Evolutionary conservation across 768 basidiomycete species (phyloP), one percentile per base, ranked within the genome.

Genomic region (Pleurotus cornucopiae): DNA sequence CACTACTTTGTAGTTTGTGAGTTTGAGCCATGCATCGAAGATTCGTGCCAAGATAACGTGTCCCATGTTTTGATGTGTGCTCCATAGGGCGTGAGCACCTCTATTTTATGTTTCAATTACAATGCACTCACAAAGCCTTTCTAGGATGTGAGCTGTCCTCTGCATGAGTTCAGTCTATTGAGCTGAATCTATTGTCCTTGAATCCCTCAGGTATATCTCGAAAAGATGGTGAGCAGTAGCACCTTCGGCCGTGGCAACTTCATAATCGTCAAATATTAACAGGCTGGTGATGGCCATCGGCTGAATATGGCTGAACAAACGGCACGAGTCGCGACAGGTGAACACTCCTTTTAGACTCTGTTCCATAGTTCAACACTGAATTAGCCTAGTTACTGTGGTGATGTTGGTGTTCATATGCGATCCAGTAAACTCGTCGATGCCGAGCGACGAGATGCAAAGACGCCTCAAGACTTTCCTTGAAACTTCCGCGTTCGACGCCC

Each of bases 261-360:
- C 41, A 12, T n/a, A 43, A 43, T 13, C 9, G 13, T 41, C 13
- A 14, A 5, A 20, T n/a, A 43, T 20, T n/a, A 20, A 34, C 20
- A 43, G 41, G 41, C 41, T 7, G 41, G 41, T 6, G 6, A 43
- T n/a, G 41, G 41, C 3, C 14, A 43, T 11, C 39, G 12, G 38
- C 2, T 14, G 23, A 47, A 7, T 13, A 13, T 25, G 18, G 38
- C 38, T 11, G 23, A 40, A 12, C 51, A 52, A 40, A 12, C 41
- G 14, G 51, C 51, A 40, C 51, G 34, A n/a, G 37, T 52, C 13
- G 51, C 38, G 2, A 52, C 51, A n/a, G 18, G 51, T 52, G 21
- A 16, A 39, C 20, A 7, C 51, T 37, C 11, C 6, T 34, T 34
- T 7, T 34, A 3, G 9, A 34, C 30, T 34, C 30, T 34, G 30